These are phyloP conservation scores for Podaxis sp. DNA, from an alignment of 768 basidiomycete species.

Conservation along the genomic window DNA sequence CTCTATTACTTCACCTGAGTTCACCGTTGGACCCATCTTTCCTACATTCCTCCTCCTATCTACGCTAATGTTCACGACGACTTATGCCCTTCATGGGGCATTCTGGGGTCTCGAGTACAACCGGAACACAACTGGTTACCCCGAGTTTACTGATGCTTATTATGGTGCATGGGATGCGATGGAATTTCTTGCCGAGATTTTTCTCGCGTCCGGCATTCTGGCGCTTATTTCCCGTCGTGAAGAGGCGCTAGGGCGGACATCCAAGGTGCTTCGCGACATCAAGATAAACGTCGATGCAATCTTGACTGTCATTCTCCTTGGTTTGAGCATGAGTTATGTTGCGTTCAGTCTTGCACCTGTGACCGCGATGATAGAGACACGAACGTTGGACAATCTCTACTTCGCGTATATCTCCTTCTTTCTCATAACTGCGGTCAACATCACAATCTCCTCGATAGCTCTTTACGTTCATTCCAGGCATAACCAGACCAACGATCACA, in stretches of 20 bases:
- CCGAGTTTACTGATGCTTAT: neutral
- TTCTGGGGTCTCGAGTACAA: neutral
- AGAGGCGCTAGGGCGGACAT: neutral
- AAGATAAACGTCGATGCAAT: neutral
- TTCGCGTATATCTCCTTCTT: neutral
- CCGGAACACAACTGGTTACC: neutral
- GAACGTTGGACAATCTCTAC: neutral
- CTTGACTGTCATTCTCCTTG: neutral
- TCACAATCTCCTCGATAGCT: neutral
- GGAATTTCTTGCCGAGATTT: neutral
- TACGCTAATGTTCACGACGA: neutral
- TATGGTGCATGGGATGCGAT: neutral
- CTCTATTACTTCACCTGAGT: neutral
- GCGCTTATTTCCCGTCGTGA: slow-evolving; percentile 1
- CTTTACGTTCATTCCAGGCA: neutral
- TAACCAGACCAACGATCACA: neutral
- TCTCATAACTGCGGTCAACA: neutral
- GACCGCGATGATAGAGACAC: neutral
- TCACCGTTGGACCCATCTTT: neutral
- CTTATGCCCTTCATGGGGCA: neutral
- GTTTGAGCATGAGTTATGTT: neutral
- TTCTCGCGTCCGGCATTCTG: neutral
- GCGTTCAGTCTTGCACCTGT: neutral
- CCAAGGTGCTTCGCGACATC: neutral
- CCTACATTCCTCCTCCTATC: slow-evolving; percentile 1